Percentiles rank a stretch among this genome's conserved stretches.
These are phyloP conservation scores for Narthecium ossifragum DNA, from an alignment of 106 monocot genomes.

Conservation along the genomic window DNA sequence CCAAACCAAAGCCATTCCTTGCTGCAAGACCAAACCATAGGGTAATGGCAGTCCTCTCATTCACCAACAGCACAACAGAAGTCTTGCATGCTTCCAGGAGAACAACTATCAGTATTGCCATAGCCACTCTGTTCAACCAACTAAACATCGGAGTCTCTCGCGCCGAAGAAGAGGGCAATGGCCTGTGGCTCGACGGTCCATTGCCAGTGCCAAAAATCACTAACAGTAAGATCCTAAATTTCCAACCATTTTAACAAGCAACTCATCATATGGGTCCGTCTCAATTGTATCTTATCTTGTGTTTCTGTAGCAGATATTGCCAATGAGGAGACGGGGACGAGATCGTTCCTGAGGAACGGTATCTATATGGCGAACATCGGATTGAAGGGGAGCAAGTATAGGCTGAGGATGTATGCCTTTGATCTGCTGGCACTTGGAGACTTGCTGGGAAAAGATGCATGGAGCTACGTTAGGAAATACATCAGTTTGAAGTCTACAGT, in stretches of 20 bases:
- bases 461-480: slow-evolving; percentile 52
- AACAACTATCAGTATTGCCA: slow-evolving; percentile 10
- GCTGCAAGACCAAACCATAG: neutral
- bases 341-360: slow-evolving; percentile 47
- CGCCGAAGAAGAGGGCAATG: slow-evolving; percentile 34
- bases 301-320: slow-evolving; percentile 26
- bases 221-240: slow-evolving; percentile 21
- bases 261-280: neutral
- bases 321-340: slow-evolving; percentile 48
- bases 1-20: neutral
- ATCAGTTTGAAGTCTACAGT: slow-evolving; percentile 53
- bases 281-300: neutral
- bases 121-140: slow-evolving; percentile 8
- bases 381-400: slow-evolving; percentile 19
- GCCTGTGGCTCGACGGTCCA: slow-evolving; percentile 52
- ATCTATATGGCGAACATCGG: slow-evolving; percentile 56
- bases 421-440: slow-evolving; percentile 64
- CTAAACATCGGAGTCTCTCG: neutral
- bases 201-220: slow-evolving; percentile 36
- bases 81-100: slow-evolving; percentile 13
- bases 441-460: slow-evolving; percentile 35
- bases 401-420: slow-evolving; percentile 48
- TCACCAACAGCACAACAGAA: neutral
- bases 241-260: neutral
- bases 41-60: too few species aligned